Evolutionary conservation across 257 asterid genomes (phyloP), one percentile per base, ranked within the genome.

Genomic region (Osmanthus fragrans): DNA sequence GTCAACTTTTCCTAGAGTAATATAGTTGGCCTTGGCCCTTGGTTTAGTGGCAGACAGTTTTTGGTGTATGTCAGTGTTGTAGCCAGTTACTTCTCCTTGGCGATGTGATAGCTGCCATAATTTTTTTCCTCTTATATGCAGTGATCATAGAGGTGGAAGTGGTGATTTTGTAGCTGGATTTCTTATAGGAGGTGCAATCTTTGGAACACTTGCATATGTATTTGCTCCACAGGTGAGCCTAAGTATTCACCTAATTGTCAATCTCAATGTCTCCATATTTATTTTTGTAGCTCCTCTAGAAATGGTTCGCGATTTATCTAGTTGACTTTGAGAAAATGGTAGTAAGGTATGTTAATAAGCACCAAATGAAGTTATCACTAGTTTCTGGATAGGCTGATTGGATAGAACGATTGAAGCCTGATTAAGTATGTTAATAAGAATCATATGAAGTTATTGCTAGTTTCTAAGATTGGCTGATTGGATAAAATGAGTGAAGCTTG

Each of bases 81-180:
- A 47, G 25, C 5, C 12, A 58, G 25, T 30, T 27, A 16, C 42
- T 3, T 51, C 42, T 54, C 36, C 21, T 30, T 37, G 63, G 8
- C 23, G 21, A 49, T 32, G 18, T 63, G 49, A 63, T 5, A 42
- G 56, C 70, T 56, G 54, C 70, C 60, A 25, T 73, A 37, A 73
- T 32, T 27, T 77, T 25, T 66, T 77, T 16, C 75, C 70, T 84
- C 66, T 47, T 77, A 63, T 36, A 39, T 81, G 86, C 78, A 92
- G 97, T 80, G 89, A 89, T 65, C 89, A 84, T 56, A 83, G 82
- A 69, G 84, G 85, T 79, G 94, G 94, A 70, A 81, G 87, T 78
- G 94, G 92, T 69, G 98, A 92, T 85, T 92, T 94, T 84, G 84
- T 88, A 60, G 94, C 97, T 78, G 98, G 98, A 56, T 92, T 94